Evolutionary conservation across 2,329 filamentous ascomycete species (phyloP), one percentile per base, ranked within the genome.

Genomic region (Pezicula neosporulosa): DNA sequence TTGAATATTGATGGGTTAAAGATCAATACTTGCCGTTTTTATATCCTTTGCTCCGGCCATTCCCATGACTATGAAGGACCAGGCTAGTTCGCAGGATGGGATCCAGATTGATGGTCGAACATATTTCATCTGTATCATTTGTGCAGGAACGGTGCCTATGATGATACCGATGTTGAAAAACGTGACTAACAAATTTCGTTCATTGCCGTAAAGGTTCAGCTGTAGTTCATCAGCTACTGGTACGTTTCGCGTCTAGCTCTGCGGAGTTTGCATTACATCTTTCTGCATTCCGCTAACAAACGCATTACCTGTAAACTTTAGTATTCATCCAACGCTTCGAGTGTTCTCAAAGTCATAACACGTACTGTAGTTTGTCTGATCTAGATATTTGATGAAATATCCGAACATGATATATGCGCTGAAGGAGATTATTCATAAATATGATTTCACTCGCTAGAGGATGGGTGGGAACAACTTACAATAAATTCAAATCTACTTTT

Each of bases 101-200:
- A 74, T 66, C 66, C 65, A 72, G 46, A 70, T 60, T 1, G 68
- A 70, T 0, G 72, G 72, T 4, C 70, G 65, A 6, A 72, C 60
- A 47, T 60, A 63, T 15, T 21, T 49, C 16, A 67, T 63, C 18
- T 52, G 50, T 51, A 70, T 61, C 43, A 72, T 50, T 30, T 66
- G 70, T 5, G 63, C 64, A 4, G 68, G 66, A 46, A 65, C 63
- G 21, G 68, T 62, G 0, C 67, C 66, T 66, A 84, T 70, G 0
- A 80, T 76, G 56, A 85, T 85, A 9, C 82, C 81, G 1, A 81
- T 72, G 35, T 60, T 68, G 57, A 70, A 72, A 55, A 63, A 69
- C 6, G 69, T 65, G 16, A 68, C 71, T 47, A 71, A 64, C 41
- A 67, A 69, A 50, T 70, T 71, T 9, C 71, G 62, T 49, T 72